Evolutionary conservation across 352 stramenopile genomes (phyloP), one percentile per base, ranked within the genome.

Genomic region (Pythium aristosporum): DNA sequence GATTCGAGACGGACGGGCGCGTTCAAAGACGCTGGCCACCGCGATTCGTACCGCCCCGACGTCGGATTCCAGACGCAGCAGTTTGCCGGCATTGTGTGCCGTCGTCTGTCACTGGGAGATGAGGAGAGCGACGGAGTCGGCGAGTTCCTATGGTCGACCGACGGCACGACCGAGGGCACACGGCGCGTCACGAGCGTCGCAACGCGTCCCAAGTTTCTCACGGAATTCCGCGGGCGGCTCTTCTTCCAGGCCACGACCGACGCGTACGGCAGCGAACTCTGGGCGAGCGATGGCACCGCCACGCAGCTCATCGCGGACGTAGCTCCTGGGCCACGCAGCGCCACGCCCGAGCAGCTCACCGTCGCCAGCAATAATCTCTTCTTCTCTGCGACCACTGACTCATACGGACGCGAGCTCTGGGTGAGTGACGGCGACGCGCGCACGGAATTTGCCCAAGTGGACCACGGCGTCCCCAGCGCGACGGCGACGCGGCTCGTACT

Each of bases 21-120:
- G 6, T 96, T 85, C 66, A 96, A 97, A 61, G 74, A 96, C 67
- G 79, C 81, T n/a, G 88, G 86, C 9, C 80, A 79, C 49, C 75
- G 76, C 47, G 88, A 96, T 52, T 84, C 82, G 37, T 88, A 87
- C 57, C 77, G 74, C 9, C 36, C 81, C 5, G 75, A 88, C 60
- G 74, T 71, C 8, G 80, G 71, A 2, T 80, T 88, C 47, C 44
- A 79, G 32, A 83, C 68, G 4, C 51, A 69, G 11, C 32, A 61
- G 7, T 72, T 72, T 57, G 65, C 65, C 12, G 65, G 65, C 23
- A 64, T 72, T 25, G 65, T 72, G 25, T 72, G 65, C 21, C 59
- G 58, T 12, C 41, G 36, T 2, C 12, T 57, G 11, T 4, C 25
- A 30, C 3, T 8, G 5, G 36, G 16, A 5, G 41, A 43, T 9